phyloP scores from a whole-genome alignment of 345 rosid species.

The Citrus medica region DNA sequence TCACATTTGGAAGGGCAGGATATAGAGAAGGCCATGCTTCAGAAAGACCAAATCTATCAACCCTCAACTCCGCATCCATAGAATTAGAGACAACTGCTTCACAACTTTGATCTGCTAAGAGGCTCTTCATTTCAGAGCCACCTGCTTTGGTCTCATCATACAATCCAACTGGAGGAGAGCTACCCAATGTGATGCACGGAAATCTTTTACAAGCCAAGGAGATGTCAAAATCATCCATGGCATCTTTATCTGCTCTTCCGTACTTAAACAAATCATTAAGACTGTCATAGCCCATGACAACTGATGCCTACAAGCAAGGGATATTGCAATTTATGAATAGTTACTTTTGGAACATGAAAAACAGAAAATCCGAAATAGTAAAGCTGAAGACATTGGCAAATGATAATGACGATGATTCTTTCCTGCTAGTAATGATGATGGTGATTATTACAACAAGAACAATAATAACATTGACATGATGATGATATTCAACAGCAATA shows the following conservation, averaged over 20 bases:
- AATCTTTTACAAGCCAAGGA: constrained; percentile 62
- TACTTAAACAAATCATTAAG: constrained; percentile 46
- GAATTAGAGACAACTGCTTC: constrained; percentile 36
- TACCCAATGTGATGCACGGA: constrained; percentile 72
- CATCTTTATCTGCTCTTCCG: constrained; percentile 40
- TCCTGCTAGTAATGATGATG: not conserved
- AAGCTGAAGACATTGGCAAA: not conserved
- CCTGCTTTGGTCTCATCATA: constrained; percentile 38
- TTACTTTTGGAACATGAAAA: not conserved
- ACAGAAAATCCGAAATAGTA: not conserved
- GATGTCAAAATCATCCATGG: constrained; percentile 40
- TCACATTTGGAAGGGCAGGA: constrained; percentile 34
- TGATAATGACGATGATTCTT: not conserved
- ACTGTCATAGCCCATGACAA: constrained; percentile 44
- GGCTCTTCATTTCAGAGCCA: constrained; percentile 24
- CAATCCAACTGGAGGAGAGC: constrained; percentile 53
- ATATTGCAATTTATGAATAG: constrained; percentile 2
- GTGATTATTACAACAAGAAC: not conserved
- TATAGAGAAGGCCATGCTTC: constrained; percentile 44
- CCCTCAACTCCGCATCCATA: constrained; percentile 43
- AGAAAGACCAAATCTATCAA: constrained; percentile 38
- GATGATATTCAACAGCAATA: not conserved
- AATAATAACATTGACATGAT: not conserved
- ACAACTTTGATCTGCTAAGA: constrained; percentile 31
- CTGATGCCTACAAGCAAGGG: constrained; percentile 47